Evolutionary conservation across 345 rosid species (phyloP), one percentile per base, ranked within the genome.

Genomic region (Citrus sinensis): DNA sequence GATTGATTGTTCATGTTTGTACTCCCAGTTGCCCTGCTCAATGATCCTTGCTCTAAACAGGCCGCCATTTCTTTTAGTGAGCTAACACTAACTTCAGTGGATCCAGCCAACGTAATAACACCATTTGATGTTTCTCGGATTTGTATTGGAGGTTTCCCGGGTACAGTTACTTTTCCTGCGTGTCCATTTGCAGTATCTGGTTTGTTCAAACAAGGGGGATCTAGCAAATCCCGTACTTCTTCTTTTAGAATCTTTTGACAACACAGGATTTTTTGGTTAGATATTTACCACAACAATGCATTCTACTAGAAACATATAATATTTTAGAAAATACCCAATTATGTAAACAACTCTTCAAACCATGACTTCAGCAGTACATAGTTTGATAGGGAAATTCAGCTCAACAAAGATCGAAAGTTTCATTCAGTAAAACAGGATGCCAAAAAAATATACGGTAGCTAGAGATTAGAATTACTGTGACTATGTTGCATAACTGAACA

Each of bases 1-100:
- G 99, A 96, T 79, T 92, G 97, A 79, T 92, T 94, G 85, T 96
- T 96, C 99, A 94, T 96, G 87, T 96, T 96, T 78, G 99, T 96
- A 80, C 99, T 92, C 42, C 98, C 99, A 1, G 99, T 96, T 81
- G 99, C 99, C 78, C 99, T 88, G 85, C 95, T 90, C 76, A 90
- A 56, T 5, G 99, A 96, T 32, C 99, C 99, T 81, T 96, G 99
- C 74, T 92, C 99, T 32, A 96, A 90, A 81, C 94, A 96, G 82
- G 95, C 89, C 56, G 95, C 87, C 99, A 96, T 96, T 88, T 92
- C 99, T 81, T 92, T 94, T 72, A 92, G 83, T 30, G 95, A 80
- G 82, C 82, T 86, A 65, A 96, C 94, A 59, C 93, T 83, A 59
- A 88, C 89, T 90, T 96, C 99, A n/a, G 98, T 94, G 25, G 99